Percentiles rank a stretch among this genome's conserved stretches.
Conservation (phyloP, 345 rosid species). For the Sapria himalayana region DNA sequence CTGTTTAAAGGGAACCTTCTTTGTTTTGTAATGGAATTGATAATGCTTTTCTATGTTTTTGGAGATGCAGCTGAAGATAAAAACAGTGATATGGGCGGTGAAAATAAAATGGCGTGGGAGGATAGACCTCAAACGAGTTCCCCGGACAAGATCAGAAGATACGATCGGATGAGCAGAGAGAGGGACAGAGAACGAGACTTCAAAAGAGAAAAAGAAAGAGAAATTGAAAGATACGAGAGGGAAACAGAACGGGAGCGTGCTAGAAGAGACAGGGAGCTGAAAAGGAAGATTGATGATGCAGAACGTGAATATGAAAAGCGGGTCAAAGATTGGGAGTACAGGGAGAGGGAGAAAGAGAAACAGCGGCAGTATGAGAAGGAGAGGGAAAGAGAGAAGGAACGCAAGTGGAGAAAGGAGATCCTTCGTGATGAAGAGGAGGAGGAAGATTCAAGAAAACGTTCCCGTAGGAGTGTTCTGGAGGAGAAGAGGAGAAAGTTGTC, state of each 20-base stretch:
- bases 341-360: constrained; percentile 85
- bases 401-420: constrained; percentile 69
- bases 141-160: constrained; percentile 45
- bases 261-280: constrained; percentile 87
- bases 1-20: too few species aligned
- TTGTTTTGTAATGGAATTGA: too few species aligned
- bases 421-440: constrained; percentile 57
- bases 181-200: constrained; percentile 39
- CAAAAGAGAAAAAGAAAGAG: constrained; percentile 72
- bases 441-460: constrained; percentile 68
- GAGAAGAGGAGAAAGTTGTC: constrained; percentile 58
- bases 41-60: constrained; percentile 7
- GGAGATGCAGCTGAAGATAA: constrained; percentile 35
- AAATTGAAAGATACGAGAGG: constrained; percentile 70
- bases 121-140: constrained; percentile 58
- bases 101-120: constrained; percentile 30
- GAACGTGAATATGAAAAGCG: constrained; percentile 78
- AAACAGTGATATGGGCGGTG: constrained; percentile 44
- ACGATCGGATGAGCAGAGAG: constrained; percentile 72
- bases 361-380: constrained; percentile 86
- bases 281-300: constrained; percentile 75
- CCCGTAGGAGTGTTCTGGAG: constrained; percentile 55
- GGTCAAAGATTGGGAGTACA: constrained; percentile 86
- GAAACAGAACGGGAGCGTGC: constrained; percentile 74
- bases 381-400: constrained; percentile 80